Evolutionary conservation across 306 rosid species (phyloP).

Genomic region (Vachellia collinsii): DNA sequence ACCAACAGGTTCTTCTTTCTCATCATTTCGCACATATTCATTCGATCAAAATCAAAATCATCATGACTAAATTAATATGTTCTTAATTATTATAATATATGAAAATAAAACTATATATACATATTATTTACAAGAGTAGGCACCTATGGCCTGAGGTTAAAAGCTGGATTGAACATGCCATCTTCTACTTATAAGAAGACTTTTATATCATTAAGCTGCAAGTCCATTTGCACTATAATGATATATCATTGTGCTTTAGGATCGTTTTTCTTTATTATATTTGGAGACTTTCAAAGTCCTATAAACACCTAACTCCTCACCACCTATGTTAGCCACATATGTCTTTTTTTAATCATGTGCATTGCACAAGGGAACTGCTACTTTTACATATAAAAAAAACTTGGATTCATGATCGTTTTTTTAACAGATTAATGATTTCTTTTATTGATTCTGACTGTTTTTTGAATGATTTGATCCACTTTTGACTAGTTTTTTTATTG

Average conservation of each 20-base stretch:
- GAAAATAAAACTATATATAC: too few relatives aligned
- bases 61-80: neutral
- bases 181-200: too few relatives aligned
- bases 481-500: neutral
- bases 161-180: too few relatives aligned
- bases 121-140: too few relatives aligned
- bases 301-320: neutral
- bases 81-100: too few relatives aligned
- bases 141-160: too few relatives aligned
- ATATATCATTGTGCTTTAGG: neutral
- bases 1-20: conserved; percentile 56
- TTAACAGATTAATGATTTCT: too few relatives aligned
- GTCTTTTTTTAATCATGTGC: neutral
- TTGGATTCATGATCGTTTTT: too few relatives aligned
- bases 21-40: neutral
- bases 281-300: neutral
- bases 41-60: too few relatives aligned
- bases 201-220: too few relatives aligned
- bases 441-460: neutral
- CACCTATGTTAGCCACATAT: neutral
- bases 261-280: neutral
- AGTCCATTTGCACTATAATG: neutral
- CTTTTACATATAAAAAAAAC: neutral
- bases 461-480: neutral
- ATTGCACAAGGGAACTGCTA: neutral